Evolutionary conservation across 2,329 filamentous ascomycete species (phyloP).

Genomic region (Paraphaeosphaeria minitans): DNA sequence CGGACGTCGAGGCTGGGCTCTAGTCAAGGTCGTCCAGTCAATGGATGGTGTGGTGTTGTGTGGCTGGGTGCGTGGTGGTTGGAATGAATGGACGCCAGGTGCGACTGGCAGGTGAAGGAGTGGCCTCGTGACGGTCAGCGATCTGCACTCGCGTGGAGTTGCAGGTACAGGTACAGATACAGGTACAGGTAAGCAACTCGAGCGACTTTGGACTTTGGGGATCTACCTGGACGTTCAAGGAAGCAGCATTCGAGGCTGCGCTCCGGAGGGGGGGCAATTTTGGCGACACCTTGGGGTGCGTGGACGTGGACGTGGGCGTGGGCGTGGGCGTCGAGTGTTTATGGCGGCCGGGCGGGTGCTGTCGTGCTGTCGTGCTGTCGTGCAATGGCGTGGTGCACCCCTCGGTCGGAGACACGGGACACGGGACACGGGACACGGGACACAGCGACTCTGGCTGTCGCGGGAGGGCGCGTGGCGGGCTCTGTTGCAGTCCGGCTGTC

Average conservation of each 20-base stretch:
- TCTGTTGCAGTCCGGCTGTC: slow-evolving; percentile 13
- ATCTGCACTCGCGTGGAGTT: slow-evolving; percentile 34
- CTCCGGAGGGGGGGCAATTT: slow-evolving; percentile 6
- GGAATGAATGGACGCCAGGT: slow-evolving; percentile 49
- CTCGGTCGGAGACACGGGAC: slow-evolving; percentile 29
- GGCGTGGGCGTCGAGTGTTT: slow-evolving; percentile 18
- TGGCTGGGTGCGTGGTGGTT: slow-evolving; percentile 32
- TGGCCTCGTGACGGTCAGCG: slow-evolving; percentile 26
- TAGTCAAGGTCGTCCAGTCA: slow-evolving; percentile 44
- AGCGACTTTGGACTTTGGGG: not conserved
- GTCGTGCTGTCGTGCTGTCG: slow-evolving; percentile 18
- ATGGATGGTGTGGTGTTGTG: slow-evolving; percentile 36
- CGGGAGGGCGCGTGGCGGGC: slow-evolving; percentile 3
- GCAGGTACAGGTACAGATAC: slow-evolving; percentile 13
- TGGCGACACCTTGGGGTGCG: not conserved
- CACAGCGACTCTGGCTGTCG: slow-evolving; percentile 11
- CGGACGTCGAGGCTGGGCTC: slow-evolving; percentile 37
- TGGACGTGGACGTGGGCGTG: too few relatives aligned
- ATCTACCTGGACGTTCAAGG: slow-evolving; percentile 40
- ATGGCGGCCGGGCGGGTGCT: slow-evolving; percentile 15
- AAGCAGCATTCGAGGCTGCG: slow-evolving; percentile 38
- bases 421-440: too few relatives aligned
- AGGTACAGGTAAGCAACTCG: not conserved
- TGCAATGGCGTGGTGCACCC: slow-evolving; percentile 22
- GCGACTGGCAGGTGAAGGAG: slow-evolving; percentile 39